Base-by-base conservation (phyloP, 1,139 yeast genomes). In the Pichia sp. region DNA sequence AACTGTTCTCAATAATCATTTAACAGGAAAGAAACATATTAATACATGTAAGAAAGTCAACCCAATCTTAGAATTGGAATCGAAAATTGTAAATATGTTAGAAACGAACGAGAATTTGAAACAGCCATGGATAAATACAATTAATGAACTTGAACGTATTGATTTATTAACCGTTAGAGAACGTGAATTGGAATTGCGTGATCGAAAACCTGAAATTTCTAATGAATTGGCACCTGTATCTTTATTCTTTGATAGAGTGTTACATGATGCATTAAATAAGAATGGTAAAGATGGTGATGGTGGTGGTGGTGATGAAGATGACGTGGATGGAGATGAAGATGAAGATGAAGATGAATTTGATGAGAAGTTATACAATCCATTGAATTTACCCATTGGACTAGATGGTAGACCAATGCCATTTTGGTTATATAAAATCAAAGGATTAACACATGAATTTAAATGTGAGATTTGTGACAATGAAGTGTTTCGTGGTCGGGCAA, bases 361-460 rank as follows among this genome's bases (percentile, higher is more conserved):
- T n/a, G 67, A 64, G 53, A 47, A 44, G 13, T 31, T 53, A n/a
- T 54, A 52, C 34, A 73, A 72, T 51, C 80, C 84, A 8, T 73
- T 81, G 53, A 81, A 84, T 56, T 68, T 88, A 51, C 96, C 96
- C 0, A 58, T 88, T 1, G 98, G 96, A 0, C 78, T 88, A 38
- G 96, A 91, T 67, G 98, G 98, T 0, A 78, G 78, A 43, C 97
- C 98, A 0, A 89, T 93, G 42, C 99, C 99, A 1, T 81, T 76
- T 54, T 93, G 99, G 99, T 72, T 93, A 31, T 91, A 83, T 75
- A 93, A 91, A 66, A 73, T 90, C 38, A 93, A 89, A 62, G 99
- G 99, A 0, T 73, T 91, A 14, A 89, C 87, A 53, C 79, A 80
- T 50, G 80, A 78, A 49, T 88, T 81, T 61, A 66, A 71, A 1